Conservation (phyloP, 139 green algal genomes). For the Chlorella sp. region DNA sequence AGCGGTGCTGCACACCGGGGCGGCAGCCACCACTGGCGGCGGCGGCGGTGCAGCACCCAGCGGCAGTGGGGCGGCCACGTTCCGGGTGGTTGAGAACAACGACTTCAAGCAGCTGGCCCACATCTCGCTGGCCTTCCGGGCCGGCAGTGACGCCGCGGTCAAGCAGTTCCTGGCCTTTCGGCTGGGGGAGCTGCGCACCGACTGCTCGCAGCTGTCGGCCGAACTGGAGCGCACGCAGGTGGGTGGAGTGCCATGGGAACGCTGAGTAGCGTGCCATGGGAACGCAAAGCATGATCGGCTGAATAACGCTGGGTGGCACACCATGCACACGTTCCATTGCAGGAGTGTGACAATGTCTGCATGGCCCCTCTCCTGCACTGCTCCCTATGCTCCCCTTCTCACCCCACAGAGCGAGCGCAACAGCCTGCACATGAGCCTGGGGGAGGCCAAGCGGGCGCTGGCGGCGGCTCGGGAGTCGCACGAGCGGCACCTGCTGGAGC, state of each 20-base stretch:
- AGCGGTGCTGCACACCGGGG: constrained; percentile 13
- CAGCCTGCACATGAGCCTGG: constrained; percentile 39
- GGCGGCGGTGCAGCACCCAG: background rate
- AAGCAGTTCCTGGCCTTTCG: constrained; percentile 90
- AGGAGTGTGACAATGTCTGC: no score
- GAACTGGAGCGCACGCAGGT: constrained; percentile 57
- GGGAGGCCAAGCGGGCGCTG: constrained; percentile 49
- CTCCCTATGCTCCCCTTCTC: background rate
- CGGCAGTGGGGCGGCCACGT: background rate
- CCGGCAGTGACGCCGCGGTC: constrained; percentile 80
- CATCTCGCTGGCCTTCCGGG: constrained; percentile 84
- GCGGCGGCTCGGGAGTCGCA: constrained; percentile 59
- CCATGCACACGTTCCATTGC: no score
- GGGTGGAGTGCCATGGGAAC: background rate
- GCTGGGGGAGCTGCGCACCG: constrained; percentile 75
- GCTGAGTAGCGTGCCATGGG: no score
- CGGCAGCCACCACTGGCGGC: background rate
- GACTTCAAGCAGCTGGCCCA: constrained; percentile 95
- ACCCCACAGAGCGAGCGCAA: constrained; percentile 36
- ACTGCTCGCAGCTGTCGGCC: constrained; percentile 45
- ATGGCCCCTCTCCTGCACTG: no score
- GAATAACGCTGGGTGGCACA: no score
- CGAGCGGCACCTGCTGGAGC: constrained; percentile 64
- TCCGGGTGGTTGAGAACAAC: constrained; percentile 93
- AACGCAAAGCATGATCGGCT: background rate